Evolutionary conservation across 129 eudicot species (phyloP).

Genomic region (Artemisia tridentata): DNA sequence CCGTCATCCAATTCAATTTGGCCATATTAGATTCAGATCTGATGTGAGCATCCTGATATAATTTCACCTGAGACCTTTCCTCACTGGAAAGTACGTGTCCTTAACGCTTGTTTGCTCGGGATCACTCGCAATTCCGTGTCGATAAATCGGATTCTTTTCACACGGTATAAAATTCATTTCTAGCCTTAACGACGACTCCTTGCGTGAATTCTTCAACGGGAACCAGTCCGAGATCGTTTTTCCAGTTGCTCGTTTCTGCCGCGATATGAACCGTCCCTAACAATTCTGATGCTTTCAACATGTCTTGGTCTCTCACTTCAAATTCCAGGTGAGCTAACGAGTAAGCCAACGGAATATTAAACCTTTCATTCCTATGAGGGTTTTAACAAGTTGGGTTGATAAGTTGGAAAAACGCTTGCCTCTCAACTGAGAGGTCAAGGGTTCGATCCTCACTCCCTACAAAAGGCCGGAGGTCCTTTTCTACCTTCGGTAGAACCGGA

Average conservation of each 20-base stretch:
- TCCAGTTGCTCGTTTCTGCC: constrained; percentile 45
- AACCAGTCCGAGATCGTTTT: constrained; percentile 51
- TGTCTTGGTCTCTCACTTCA: constrained; percentile 68
- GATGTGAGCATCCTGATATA: constrained; percentile 89
- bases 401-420: too few species aligned
- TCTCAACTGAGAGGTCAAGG: too few species aligned
- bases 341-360: constrained; percentile 62
- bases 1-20: constrained; percentile 58
- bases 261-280: constrained; percentile 58
- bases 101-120: constrained; percentile 43
- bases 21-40: constrained; percentile 45
- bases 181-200: constrained; percentile 39
- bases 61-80: constrained; percentile 70
- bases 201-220: constrained; percentile 58
- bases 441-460: too few species aligned
- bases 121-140: constrained; percentile 57
- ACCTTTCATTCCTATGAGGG: constrained; percentile 70
- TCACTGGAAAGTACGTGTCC: constrained; percentile 66
- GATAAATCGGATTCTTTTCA: constrained; percentile 43
- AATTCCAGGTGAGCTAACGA: constrained; percentile 45
- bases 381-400: too few species aligned
- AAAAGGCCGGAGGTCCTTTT: too few species aligned
- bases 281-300: constrained; percentile 54
- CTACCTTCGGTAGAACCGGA: too few species aligned
- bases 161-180: constrained; percentile 54